These are phyloP conservation scores for Tulasnella calospora DNA, from an alignment of 768 basidiomycete species.

Conservation along the genomic window DNA sequence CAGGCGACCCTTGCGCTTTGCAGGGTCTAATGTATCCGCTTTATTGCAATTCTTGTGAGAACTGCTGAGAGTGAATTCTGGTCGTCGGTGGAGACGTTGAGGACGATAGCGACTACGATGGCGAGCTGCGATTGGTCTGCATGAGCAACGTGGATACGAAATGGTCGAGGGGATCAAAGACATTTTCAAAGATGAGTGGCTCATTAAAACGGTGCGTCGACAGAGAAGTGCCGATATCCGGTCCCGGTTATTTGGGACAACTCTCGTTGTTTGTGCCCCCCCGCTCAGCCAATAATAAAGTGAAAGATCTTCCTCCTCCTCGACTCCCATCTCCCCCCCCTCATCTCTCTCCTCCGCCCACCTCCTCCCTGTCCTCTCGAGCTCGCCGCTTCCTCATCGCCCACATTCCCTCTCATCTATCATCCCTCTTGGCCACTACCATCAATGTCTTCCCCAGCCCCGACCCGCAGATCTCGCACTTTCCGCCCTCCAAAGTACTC, in stretches of 20 bases:
- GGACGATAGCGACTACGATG: not conserved
- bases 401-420: not conserved
- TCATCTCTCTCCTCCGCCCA: not conserved
- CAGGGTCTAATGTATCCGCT: not conserved
- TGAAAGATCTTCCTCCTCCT: not conserved
- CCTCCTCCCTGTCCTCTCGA: slow-evolving; percentile 6
- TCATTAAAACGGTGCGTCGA: too few species aligned
- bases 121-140: not conserved
- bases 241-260: not conserved
- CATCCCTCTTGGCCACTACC: not conserved
- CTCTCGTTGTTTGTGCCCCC: not conserved
- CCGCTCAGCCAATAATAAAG: not conserved
- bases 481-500: slow-evolving; percentile 15
- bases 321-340: not conserved
- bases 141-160: not conserved
- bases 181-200: too few species aligned
- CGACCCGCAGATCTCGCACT: slow-evolving; percentile 1
- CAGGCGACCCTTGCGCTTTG: not conserved
- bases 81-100: not conserved
- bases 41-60: not conserved
- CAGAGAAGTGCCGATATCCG: too few species aligned
- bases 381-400: not conserved
- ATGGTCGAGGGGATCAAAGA: too few species aligned
- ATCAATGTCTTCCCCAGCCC: not conserved
- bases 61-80: not conserved